These are phyloP conservation scores for Pisolithus thermaeus DNA, from an alignment of 1,284 basidiomycete species.

Conservation along the genomic window DNA sequence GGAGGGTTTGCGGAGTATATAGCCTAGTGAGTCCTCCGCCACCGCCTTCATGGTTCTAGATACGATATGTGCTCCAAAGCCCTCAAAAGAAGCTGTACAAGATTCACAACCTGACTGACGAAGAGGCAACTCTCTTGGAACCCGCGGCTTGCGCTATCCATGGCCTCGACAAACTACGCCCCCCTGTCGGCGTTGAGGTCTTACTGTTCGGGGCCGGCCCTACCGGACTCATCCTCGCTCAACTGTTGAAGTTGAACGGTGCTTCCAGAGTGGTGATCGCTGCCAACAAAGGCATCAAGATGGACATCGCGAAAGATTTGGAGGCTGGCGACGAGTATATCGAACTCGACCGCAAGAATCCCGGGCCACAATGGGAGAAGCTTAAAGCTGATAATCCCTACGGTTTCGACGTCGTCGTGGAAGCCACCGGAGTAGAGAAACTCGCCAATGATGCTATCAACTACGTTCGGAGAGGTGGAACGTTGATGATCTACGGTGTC, in stretches of 20 bases:
- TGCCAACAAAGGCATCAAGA: conserved; percentile 84
- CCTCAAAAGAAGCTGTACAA: conserved; percentile 73
- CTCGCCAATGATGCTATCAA: conserved; percentile 78
- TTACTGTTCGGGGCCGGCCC: conserved; percentile 77
- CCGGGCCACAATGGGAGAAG: conserved; percentile 74
- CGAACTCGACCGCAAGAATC: conserved; percentile 71
- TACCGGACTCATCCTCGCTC: conserved; percentile 78
- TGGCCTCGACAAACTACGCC: conserved; percentile 78
- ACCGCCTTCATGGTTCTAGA: not conserved
- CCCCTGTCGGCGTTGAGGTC: conserved; percentile 72
- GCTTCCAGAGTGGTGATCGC: conserved; percentile 72
- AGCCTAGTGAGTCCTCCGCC: conserved; percentile 50
- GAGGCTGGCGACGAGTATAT: conserved; percentile 77
- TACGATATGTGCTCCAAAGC: conserved; percentile 17
- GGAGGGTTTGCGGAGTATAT: conserved; percentile 89
- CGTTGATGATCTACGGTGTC: conserved; percentile 71
- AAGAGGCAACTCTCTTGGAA: conserved; percentile 84
- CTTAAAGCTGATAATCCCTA: conserved; percentile 76
- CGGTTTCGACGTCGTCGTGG: conserved; percentile 85
- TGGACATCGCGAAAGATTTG: conserved; percentile 73
- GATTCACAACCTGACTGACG: conserved; percentile 80
- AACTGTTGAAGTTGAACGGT: conserved; percentile 80
- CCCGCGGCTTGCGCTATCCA: conserved; percentile 86
- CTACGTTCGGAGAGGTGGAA: conserved; percentile 78
- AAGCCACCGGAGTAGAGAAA: conserved; percentile 80